A percentile compares a stretch with the other conserved stretches of the same genome.
phyloP scores from a whole-genome alignment of 2,329 filamentous ascomycete species.

The Hypoxylon sp. region DNA sequence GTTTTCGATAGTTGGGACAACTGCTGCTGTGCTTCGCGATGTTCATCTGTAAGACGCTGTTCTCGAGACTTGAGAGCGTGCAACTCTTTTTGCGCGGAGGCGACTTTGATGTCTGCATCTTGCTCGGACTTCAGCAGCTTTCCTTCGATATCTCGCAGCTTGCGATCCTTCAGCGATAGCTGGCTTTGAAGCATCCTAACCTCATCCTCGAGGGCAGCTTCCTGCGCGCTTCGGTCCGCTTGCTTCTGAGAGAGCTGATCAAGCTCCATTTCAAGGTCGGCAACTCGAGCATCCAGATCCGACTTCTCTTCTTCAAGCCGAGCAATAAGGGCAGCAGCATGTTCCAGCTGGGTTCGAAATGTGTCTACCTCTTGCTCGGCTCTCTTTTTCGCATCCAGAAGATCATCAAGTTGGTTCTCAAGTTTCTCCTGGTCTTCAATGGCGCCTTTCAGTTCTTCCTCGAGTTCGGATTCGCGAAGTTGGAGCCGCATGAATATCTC shows the following conservation, averaged over 20 bases:
- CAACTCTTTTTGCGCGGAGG: conserved; percentile 81
- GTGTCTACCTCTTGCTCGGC: conserved; percentile 86
- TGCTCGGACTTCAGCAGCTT: conserved; percentile 88
- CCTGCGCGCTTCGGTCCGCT: conserved; percentile 78
- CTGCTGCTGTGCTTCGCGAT: conserved; percentile 84
- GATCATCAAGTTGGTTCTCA: conserved; percentile 90
- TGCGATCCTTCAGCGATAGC: conserved; percentile 87
- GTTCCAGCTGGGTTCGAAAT: conserved; percentile 85
- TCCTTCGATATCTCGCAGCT: conserved; percentile 85
- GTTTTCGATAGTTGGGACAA: conserved; percentile 89
- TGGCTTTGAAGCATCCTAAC: conserved; percentile 94
- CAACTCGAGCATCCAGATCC: conserved; percentile 74
- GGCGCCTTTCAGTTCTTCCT: conserved; percentile 91
- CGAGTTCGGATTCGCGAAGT: conserved; percentile 88
- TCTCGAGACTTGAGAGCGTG: conserved; percentile 79
- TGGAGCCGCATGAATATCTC: conserved; percentile 99
- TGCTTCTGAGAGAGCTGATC: conserved; percentile 76
- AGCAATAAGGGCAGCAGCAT: conserved; percentile 87
- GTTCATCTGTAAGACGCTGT: conserved; percentile 81
- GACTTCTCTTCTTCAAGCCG: conserved; percentile 89
- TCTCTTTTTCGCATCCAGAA: conserved; percentile 89
- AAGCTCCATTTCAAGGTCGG: conserved; percentile 77
- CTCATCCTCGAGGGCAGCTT: conserved; percentile 82
- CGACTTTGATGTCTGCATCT: conserved; percentile 87
- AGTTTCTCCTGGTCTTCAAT: conserved; percentile 94